These are phyloP conservation scores for Colletotrichum destructivum DNA, from an alignment of 2,329 filamentous ascomycete species.

Conservation along the genomic window DNA sequence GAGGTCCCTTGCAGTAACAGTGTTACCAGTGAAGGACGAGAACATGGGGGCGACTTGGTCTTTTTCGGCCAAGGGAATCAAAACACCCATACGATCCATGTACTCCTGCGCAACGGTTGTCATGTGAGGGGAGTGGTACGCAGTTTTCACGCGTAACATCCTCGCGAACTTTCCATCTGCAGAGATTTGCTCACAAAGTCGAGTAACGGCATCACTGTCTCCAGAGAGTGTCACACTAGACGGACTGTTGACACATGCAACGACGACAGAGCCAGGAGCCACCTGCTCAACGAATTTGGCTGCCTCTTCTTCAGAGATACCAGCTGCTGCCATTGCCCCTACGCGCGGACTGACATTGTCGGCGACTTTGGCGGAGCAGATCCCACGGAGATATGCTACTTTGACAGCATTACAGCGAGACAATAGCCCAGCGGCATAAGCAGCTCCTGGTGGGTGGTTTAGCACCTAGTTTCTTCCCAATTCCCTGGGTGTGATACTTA, in stretches of 20 bases:
- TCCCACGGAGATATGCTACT: constrained; percentile 52
- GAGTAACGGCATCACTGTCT: constrained; percentile 40
- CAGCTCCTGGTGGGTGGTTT: constrained; percentile 48
- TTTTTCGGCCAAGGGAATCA: constrained; percentile 41
- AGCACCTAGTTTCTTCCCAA: too few species aligned
- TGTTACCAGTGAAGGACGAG: constrained; percentile 21
- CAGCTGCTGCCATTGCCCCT: constrained; percentile 53
- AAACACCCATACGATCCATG: not conserved
- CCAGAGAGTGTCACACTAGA: constrained; percentile 51
- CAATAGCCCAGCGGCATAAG: constrained; percentile 56
- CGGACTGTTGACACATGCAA: constrained; percentile 58
- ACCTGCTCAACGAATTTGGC: constrained; percentile 19
- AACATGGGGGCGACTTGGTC: constrained; percentile 47
- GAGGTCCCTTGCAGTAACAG: constrained; percentile 50
- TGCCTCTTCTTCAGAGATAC: constrained; percentile 43
- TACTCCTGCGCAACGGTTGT: constrained; percentile 55
- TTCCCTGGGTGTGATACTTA: not conserved
- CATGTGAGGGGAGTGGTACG: constrained; percentile 53
- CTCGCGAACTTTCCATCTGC: constrained; percentile 43
- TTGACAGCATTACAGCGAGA: constrained; percentile 49
- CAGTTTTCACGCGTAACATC: constrained; percentile 38
- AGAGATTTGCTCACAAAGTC: constrained; percentile 44
- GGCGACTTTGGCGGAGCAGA: constrained; percentile 28
- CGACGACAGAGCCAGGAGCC: constrained; percentile 43
- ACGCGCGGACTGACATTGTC: constrained; percentile 6